These are phyloP conservation scores for Dimargaris cristalligena DNA, from an alignment of 192 early-diverging fungal species.

Conservation along the genomic window DNA sequence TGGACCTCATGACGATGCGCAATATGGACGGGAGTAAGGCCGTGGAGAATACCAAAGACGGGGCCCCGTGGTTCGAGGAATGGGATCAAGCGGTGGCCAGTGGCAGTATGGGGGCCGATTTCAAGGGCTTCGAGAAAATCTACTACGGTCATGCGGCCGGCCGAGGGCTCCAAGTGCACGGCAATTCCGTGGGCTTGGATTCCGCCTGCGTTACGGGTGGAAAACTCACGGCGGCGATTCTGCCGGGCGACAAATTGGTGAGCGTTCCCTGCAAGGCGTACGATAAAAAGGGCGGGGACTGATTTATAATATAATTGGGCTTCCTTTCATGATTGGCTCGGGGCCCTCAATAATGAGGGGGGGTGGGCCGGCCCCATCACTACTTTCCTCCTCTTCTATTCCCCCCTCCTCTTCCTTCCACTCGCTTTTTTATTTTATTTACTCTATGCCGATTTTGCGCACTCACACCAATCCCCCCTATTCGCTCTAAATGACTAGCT, in stretches of 20 bases:
- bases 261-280: constrained; percentile 17
- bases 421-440: too few relatives aligned
- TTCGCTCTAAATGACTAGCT: too few relatives aligned
- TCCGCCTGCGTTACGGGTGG: constrained; percentile 52
- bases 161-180: constrained; percentile 33
- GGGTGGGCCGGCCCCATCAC: too few relatives aligned
- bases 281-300: too few relatives aligned
- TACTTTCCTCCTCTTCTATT: too few relatives aligned
- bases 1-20: constrained; percentile 41
- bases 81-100: constrained; percentile 30
- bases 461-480: too few relatives aligned
- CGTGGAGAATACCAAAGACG: constrained; percentile 11
- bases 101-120: constrained; percentile 5
- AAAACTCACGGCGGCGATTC: constrained; percentile 37
- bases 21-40: constrained; percentile 17
- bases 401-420: too few relatives aligned
- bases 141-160: constrained; percentile 57
- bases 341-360: too few relatives aligned
- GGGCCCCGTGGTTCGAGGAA: constrained; percentile 20
- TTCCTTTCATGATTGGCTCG: too few relatives aligned
- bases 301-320: too few relatives aligned
- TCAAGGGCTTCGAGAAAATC: constrained; percentile 22
- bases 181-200: constrained; percentile 43
- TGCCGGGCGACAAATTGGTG: constrained; percentile 19
- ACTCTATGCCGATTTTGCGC: too few relatives aligned